A percentile compares a stretch with the other conserved stretches of the same genome.
Evolutionary conservation across 129 eudicot genomes (phyloP).

Genomic region (Smallanthus sonchifolius): DNA sequence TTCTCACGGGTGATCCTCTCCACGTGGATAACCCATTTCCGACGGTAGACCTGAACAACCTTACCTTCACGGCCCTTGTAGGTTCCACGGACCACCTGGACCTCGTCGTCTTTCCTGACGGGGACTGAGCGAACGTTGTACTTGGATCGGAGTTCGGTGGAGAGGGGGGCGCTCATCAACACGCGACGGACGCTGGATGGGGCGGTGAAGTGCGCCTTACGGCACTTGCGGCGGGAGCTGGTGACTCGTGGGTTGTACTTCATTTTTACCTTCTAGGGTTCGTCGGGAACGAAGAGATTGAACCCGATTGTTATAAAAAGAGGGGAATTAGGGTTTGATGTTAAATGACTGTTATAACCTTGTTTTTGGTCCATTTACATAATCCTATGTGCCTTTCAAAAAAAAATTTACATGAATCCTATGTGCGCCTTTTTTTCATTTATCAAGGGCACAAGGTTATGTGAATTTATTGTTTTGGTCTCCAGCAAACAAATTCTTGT

Average conservation of each 20-base stretch:
- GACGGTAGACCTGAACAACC: slow-evolving; percentile 53
- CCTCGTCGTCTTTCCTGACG: slow-evolving; percentile 72
- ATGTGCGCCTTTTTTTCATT: not conserved
- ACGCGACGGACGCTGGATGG: slow-evolving; percentile 71
- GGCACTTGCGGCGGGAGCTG: slow-evolving; percentile 66
- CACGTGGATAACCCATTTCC: slow-evolving; percentile 64
- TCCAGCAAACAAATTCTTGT: too few species aligned
- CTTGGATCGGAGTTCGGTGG: slow-evolving; percentile 57
- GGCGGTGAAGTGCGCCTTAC: slow-evolving; percentile 79
- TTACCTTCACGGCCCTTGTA: slow-evolving; percentile 69
- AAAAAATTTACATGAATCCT: too few species aligned
- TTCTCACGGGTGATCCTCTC: slow-evolving; percentile 76
- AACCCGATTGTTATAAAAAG: not conserved
- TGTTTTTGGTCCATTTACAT: not conserved
- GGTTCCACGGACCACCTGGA: slow-evolving; percentile 66
- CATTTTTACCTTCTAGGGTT: slow-evolving; percentile 37
- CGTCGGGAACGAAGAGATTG: not conserved
- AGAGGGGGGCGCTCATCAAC: slow-evolving; percentile 61
- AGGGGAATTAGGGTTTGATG: slow-evolving; percentile 21
- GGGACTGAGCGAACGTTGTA: slow-evolving; percentile 68
- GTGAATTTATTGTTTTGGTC: too few species aligned
- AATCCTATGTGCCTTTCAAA: not conserved
- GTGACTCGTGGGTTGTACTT: slow-evolving; percentile 63
- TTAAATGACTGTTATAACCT: slow-evolving; percentile 14
- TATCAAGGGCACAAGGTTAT: not conserved